phyloP scores from a whole-genome alignment of 176 grass and related monocot species.

The Cocos nucifera region DNA sequence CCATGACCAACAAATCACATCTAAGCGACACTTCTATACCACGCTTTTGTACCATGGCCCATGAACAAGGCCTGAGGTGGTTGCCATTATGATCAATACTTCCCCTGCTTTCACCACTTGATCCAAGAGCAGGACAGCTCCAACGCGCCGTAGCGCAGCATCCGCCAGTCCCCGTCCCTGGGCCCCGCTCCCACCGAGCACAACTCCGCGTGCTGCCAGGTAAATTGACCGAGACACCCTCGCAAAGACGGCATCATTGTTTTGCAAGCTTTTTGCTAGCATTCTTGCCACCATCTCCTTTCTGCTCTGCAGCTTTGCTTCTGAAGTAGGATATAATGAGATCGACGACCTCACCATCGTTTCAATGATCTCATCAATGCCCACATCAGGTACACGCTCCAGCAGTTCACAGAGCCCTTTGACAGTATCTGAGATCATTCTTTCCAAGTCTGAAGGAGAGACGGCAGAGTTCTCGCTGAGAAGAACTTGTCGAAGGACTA shows the following conservation, averaged over 20 bases:
- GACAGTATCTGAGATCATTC: constrained; percentile 31
- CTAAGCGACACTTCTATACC: constrained; percentile 11
- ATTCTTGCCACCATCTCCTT: constrained; percentile 60
- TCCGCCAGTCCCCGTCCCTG: constrained; percentile 62
- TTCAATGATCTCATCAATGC: constrained; percentile 58
- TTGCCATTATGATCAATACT: constrained; percentile 41
- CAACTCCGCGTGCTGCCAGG: constrained; percentile 38
- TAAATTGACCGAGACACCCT: constrained; percentile 57
- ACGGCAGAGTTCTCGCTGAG: constrained; percentile 42
- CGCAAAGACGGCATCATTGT: constrained; percentile 42
- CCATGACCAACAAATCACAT: constrained; percentile 21
- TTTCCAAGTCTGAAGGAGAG: constrained; percentile 29
- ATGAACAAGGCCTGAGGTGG: constrained; percentile 48
- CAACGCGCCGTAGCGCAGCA: constrained; percentile 34
- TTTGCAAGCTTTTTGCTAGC: constrained; percentile 75
- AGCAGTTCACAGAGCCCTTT: constrained; percentile 39
- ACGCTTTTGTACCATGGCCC: constrained; percentile 29
- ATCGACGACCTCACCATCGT: constrained; percentile 32
- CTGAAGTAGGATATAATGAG: constrained; percentile 18
- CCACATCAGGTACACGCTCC: constrained; percentile 35
- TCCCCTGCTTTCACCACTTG: constrained; percentile 36
- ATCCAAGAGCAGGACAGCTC: constrained; percentile 28
- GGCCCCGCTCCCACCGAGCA: constrained; percentile 39
- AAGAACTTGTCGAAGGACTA: constrained; percentile 70
- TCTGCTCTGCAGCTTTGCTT: constrained; percentile 32